phyloP scores from a whole-genome alignment of 2,329 filamentous ascomycete genomes.

The Epichloe bromicola region DNA sequence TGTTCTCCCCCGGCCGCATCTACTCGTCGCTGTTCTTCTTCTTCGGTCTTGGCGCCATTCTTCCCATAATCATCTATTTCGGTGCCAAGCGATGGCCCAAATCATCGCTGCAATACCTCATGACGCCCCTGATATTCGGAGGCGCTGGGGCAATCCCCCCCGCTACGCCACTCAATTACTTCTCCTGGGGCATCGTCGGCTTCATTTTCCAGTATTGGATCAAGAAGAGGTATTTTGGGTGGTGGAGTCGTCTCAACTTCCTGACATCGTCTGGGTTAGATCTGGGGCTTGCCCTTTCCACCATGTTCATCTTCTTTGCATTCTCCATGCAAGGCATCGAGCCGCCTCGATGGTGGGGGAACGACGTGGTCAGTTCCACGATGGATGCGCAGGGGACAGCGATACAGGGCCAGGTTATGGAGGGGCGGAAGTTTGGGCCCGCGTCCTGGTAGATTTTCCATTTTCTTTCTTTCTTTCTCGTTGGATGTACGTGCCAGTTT shows the following conservation, averaged over 20 bases:
- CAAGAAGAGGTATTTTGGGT: conserved; percentile 47
- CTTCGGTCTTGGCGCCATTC: conserved; percentile 42
- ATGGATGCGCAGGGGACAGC: conserved; percentile 49
- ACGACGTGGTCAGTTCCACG: conserved; percentile 42
- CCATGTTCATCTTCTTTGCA: conserved; percentile 57
- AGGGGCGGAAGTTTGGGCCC: conserved; percentile 51
- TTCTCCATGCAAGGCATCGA: conserved; percentile 50
- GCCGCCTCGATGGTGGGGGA: conserved; percentile 60
- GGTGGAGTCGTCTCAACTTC: conserved; percentile 67
- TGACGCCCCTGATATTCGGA: conserved; percentile 51
- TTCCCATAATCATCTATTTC: conserved; percentile 39
- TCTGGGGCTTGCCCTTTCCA: conserved; percentile 52
- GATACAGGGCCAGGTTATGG: conserved; percentile 36
- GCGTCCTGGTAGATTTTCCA: conserved; percentile 28
- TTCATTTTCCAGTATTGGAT: conserved; percentile 58
- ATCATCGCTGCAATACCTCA: conserved; percentile 38
- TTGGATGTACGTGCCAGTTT: background rate
- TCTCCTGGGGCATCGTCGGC: conserved; percentile 60
- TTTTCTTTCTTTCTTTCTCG: background rate
- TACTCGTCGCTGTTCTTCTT: conserved; percentile 48
- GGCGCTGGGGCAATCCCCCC: conserved; percentile 46
- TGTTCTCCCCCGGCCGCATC: conserved; percentile 50
- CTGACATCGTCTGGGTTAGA: conserved; percentile 58
- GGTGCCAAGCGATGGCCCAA: conserved; percentile 36
- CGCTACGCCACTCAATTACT: conserved; percentile 61